Conservation (phyloP, 805 yeast species). For the Wickerhamia fluorescens region DNA sequence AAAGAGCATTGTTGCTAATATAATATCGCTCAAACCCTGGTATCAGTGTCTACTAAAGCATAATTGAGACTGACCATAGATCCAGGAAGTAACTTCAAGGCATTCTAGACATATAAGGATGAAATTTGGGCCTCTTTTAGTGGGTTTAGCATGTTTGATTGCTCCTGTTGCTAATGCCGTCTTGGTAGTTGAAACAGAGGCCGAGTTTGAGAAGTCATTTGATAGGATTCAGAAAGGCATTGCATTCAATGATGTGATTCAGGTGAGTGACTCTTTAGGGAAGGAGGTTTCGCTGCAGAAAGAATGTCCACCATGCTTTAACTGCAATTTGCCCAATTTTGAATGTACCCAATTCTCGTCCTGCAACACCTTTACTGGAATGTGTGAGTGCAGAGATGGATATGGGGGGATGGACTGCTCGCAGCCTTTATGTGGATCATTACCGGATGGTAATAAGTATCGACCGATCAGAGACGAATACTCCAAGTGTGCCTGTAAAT, state of each 20-base stretch:
- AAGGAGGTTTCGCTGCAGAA: too few relatives aligned
- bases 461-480: slow-evolving; percentile 60
- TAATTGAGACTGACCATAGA: too few relatives aligned
- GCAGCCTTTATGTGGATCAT: slow-evolving; percentile 78
- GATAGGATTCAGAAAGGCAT: slow-evolving; percentile 16
- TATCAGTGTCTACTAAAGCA: too few relatives aligned
- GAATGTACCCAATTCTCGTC: slow-evolving; percentile 83
- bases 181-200: neutral
- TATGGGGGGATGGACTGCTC: slow-evolving; percentile 93
- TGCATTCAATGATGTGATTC: slow-evolving; percentile 20
- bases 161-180: slow-evolving; percentile 1
- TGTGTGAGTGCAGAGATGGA: slow-evolving; percentile 88
- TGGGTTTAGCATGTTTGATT: slow-evolving; percentile 1
- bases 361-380: slow-evolving; percentile 86
- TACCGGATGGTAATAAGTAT: slow-evolving; percentile 50
- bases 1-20: too few relatives aligned
- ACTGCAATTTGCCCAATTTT: slow-evolving; percentile 87
- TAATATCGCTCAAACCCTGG: too few relatives aligned
- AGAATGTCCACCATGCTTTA: slow-evolving; percentile 86
- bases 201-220: slow-evolving; percentile 9
- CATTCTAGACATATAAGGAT: too few relatives aligned
- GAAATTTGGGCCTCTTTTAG: too few relatives aligned
- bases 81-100: too few relatives aligned
- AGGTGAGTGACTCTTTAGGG: too few relatives aligned
- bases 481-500: slow-evolving; percentile 60